A percentile compares a stretch with the other conserved stretches of the same genome.
Evolutionary conservation across 2,329 filamentous ascomycete species (phyloP).

Genomic region (Eutypella sp.): DNA sequence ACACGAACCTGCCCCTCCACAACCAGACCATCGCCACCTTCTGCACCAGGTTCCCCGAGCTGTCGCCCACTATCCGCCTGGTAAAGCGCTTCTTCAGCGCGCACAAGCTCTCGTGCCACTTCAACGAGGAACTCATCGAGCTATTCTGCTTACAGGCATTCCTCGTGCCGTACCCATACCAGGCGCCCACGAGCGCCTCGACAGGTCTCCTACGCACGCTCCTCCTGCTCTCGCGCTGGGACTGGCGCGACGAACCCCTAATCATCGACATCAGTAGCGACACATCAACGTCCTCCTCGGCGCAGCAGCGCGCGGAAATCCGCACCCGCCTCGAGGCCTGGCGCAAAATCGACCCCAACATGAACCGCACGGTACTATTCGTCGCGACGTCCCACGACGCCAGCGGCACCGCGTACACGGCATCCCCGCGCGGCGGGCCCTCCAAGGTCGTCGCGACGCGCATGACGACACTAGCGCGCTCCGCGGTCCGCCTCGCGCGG

Average conservation of each 20-base stretch:
- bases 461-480: constrained; percentile 75
- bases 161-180: constrained; percentile 76
- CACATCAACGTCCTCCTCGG: too few relatives aligned
- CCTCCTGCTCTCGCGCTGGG: constrained; percentile 77
- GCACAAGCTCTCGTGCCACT: constrained; percentile 73
- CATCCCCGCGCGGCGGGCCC: constrained; percentile 49
- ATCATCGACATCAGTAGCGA: constrained; percentile 79
- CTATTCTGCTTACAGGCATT: constrained; percentile 76
- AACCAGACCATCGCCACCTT: constrained; percentile 76
- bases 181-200: constrained; percentile 67
- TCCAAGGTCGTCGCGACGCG: constrained; percentile 79
- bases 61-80: constrained; percentile 79
- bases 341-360: constrained; percentile 80
- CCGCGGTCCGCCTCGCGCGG: constrained; percentile 60
- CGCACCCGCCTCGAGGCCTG: constrained; percentile 73
- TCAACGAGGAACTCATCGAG: constrained; percentile 79
- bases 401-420: constrained; percentile 76
- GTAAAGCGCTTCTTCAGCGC: constrained; percentile 84
- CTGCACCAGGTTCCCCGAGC: constrained; percentile 71
- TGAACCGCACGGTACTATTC: constrained; percentile 80
- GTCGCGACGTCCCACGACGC: constrained; percentile 73
- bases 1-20: constrained; percentile 68
- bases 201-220: constrained; percentile 80
- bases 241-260: constrained; percentile 82
- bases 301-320: constrained; percentile 59